Conservation (phyloP, 306 rosid species). For the Malus asiatica region DNA sequence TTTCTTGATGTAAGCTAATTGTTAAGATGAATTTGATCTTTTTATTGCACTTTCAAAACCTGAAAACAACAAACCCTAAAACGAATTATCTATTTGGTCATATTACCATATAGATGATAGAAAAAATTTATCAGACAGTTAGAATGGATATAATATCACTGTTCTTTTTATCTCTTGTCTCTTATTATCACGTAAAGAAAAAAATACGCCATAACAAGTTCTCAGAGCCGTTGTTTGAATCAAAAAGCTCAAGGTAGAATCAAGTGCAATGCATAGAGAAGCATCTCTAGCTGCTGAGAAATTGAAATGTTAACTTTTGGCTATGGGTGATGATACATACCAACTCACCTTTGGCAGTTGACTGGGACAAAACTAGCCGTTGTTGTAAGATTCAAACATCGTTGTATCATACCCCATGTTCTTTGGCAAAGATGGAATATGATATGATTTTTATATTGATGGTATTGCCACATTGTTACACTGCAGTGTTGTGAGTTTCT, state of each 20-base stretch:
- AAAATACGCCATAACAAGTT: no score
- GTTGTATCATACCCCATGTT: not conserved
- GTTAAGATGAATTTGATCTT: not conserved
- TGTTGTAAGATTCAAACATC: not conserved
- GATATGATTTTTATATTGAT: no score
- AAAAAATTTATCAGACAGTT: no score
- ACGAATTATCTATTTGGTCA: not conserved
- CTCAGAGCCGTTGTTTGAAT: no score
- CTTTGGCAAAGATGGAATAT: not conserved
- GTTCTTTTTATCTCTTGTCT: no score
- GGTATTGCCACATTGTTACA: no score
- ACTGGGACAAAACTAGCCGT: constrained; percentile 1
- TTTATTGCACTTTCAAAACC: not conserved
- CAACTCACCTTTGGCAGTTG: not conserved
- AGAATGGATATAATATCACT: no score
- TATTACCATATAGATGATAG: not conserved
- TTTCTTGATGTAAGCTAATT: not conserved
- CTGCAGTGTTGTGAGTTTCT: no score
- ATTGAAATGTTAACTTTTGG: not conserved
- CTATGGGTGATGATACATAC: not conserved
- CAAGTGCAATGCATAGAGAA: not conserved
- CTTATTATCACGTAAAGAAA: no score
- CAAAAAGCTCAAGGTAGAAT: not conserved
- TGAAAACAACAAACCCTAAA: not conserved
- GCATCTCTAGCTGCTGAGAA: not conserved